Evolutionary conservation across 768 basidiomycete species (phyloP).

Genomic region (Jaapia argillacea): DNA sequence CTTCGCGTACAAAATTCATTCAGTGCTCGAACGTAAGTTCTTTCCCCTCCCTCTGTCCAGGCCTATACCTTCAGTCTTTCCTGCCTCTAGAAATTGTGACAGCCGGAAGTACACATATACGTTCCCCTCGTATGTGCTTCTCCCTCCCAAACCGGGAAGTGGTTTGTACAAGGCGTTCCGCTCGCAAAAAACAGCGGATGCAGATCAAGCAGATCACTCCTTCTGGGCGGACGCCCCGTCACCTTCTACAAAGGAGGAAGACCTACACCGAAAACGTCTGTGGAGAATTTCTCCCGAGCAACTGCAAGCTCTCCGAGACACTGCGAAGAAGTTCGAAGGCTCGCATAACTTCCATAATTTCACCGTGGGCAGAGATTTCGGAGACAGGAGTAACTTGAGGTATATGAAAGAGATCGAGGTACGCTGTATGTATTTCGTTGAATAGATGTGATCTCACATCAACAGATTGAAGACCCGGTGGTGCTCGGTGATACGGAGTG

Average conservation of each 20-base stretch:
- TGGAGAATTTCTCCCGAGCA: conserved; percentile 57
- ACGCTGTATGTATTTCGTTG: neutral
- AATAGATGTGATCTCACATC: neutral
- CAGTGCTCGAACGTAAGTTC: conserved; percentile 59
- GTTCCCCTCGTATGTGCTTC: conserved; percentile 86
- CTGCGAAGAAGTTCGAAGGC: conserved; percentile 63
- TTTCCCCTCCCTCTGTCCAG: neutral
- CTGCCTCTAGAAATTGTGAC: conserved; percentile 65
- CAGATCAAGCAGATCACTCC: conserved; percentile 26
- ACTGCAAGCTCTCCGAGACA: conserved; percentile 43
- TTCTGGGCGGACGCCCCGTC: conserved; percentile 48
- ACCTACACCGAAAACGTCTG: conserved; percentile 52
- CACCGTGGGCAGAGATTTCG: conserved; percentile 79
- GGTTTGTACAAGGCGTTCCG: conserved; percentile 40
- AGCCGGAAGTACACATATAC: conserved; percentile 97
- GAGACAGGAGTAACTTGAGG: conserved; percentile 75
- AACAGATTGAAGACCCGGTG: conserved; percentile 72
- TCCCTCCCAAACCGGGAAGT: conserved; percentile 79
- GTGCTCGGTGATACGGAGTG: conserved; percentile 91
- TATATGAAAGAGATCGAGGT: conserved; percentile 86
- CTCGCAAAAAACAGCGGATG: conserved; percentile 18
- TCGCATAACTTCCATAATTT: conserved; percentile 99
- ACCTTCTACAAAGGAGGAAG: conserved; percentile 38
- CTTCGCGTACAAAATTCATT: conserved; percentile 72
- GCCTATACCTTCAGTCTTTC: conserved; percentile 11